These are phyloP conservation scores for Acanthamoeba royreba DNA, from an alignment of 208 protist species.

Conservation along the genomic window DNA sequence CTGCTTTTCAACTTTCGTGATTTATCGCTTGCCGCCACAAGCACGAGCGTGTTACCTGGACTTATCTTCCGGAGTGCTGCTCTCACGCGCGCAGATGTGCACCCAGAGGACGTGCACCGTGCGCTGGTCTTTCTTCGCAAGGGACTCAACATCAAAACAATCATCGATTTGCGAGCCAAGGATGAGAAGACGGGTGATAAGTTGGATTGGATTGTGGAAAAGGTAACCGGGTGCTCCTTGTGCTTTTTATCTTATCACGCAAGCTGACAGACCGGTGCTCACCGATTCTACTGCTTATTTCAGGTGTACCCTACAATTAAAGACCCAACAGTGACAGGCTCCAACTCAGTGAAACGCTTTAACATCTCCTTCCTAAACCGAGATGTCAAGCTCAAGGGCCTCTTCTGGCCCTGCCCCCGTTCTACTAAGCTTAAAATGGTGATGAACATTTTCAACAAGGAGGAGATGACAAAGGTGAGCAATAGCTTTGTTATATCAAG, in stretches of 20 bases:
- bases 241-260: neutral
- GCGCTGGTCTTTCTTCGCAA: conserved; percentile 3
- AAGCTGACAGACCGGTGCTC: neutral
- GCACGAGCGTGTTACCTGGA: neutral
- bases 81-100: neutral
- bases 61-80: neutral
- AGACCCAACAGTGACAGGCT: neutral
- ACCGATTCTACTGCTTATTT: neutral
- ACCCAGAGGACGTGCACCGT: neutral
- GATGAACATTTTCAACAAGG: neutral
- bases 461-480: neutral
- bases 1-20: conserved; percentile 42
- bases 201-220: conserved; percentile 27
- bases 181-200: conserved; percentile 8
- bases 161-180: conserved; percentile 13
- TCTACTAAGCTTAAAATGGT: conserved; percentile 17
- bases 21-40: neutral
- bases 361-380: conserved; percentile 13
- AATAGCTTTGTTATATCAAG: neutral
- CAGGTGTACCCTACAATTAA: conserved; percentile 24
- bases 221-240: neutral
- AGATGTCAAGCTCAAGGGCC: conserved; percentile 3
- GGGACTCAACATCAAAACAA: neutral
- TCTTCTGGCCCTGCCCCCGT: conserved; percentile 20
- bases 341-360: neutral